Evolutionary conservation across 106 monocot species (phyloP).

Genomic region (Phalaenopsis aphrodite): DNA sequence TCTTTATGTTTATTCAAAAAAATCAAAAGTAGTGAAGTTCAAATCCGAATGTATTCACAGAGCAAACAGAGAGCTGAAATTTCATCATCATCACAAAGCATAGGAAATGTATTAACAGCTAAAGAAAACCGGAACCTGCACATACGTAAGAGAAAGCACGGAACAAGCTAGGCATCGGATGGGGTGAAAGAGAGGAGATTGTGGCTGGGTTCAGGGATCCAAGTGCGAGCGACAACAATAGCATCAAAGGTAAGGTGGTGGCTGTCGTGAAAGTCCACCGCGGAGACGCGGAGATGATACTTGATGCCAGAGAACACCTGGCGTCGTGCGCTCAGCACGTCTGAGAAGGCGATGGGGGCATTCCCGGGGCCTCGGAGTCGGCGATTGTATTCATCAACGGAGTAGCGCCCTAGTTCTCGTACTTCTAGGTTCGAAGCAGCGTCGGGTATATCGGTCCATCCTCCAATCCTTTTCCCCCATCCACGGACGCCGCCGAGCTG

Average conservation of each 20-base stretch:
- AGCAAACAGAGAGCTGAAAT: background rate
- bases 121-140: background rate
- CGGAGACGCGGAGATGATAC: constrained; percentile 26
- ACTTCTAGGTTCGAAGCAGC: constrained; percentile 28
- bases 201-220: constrained; percentile 12
- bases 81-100: background rate
- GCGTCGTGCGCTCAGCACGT: constrained; percentile 20
- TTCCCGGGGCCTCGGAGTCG: background rate
- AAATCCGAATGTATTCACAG: background rate
- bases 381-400: constrained; percentile 36
- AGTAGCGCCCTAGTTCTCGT: constrained; percentile 33
- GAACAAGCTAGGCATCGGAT: background rate
- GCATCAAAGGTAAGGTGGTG: constrained; percentile 27
- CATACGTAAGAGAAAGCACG: background rate
- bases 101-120: background rate
- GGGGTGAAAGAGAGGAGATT: constrained; percentile 38
- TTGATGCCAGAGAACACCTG: constrained; percentile 40
- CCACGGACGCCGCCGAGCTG: background rate
- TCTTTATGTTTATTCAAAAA: too few relatives aligned
- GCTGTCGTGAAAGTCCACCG: background rate
- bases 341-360: constrained; percentile 13
- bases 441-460: constrained; percentile 18
- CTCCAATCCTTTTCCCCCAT: constrained; percentile 16
- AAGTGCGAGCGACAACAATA: constrained; percentile 40
- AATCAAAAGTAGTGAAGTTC: background rate